Evolutionary conservation across 1,284 basidiomycete species (phyloP).

Genomic region (Irpex sp.): DNA sequence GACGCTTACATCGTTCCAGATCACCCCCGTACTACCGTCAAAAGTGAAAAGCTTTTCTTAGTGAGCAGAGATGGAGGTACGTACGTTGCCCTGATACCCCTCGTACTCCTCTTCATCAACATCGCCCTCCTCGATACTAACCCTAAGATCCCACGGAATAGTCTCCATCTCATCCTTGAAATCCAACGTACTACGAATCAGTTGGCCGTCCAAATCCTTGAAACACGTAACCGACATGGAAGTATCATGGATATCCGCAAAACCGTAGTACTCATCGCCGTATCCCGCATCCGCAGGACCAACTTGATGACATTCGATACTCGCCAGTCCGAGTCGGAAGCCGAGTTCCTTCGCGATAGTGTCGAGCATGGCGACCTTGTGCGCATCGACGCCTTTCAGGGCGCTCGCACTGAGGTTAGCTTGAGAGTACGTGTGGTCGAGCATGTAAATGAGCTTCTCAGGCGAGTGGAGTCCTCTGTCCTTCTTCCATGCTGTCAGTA

Average conservation of each 20-base stretch:
- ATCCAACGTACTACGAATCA: constrained; percentile 19
- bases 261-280: constrained; percentile 17
- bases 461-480: background rate
- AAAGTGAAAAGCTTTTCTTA: background rate
- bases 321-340: constrained; percentile 32
- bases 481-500: background rate
- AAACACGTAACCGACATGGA: constrained; percentile 20
- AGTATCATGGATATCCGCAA: constrained; percentile 20
- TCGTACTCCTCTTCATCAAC: background rate
- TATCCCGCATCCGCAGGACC: background rate
- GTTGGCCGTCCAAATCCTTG: constrained; percentile 34
- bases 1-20: background rate
- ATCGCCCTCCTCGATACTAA: background rate
- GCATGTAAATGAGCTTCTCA: background rate
- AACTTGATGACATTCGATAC: constrained; percentile 22
- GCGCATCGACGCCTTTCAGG: constrained; percentile 22
- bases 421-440: background rate
- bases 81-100: background rate
- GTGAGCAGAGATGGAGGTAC: background rate
- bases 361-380: constrained; percentile 16
- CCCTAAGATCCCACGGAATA: background rate
- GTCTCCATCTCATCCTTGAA: constrained; percentile 24
- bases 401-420: constrained; percentile 17
- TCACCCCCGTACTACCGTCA: background rate
- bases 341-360: constrained; percentile 14